Conservation (phyloP, 2,329 filamentous ascomycete genomes). For the Aureobasidium sp. region DNA sequence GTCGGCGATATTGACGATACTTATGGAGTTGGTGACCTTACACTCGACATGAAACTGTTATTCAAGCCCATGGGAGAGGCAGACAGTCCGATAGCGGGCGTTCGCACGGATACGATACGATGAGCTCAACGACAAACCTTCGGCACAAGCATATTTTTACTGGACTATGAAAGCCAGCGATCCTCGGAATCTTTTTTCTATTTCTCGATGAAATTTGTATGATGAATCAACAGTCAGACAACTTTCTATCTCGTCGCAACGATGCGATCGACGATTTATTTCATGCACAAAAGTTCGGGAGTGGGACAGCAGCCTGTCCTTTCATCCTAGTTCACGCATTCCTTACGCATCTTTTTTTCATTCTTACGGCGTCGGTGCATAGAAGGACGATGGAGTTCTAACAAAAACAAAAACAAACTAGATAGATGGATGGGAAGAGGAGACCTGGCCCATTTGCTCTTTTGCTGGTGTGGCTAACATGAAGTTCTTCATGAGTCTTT, state of each 20-base stretch:
- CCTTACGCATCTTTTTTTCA: neutral
- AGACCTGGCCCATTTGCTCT: neutral
- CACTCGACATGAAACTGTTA: slow-evolving; percentile 61
- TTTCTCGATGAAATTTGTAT: slow-evolving; percentile 8
- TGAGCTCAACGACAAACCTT: neutral
- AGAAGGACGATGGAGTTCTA: neutral
- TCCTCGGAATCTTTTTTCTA: neutral
- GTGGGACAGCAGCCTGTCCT: slow-evolving; percentile 6
- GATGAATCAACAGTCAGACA: slow-evolving; percentile 8
- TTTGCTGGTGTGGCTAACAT: neutral
- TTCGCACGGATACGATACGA: slow-evolving; percentile 20
- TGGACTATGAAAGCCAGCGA: neutral
- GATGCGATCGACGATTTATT: neutral
- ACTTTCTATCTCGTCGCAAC: neutral
- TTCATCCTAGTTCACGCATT: slow-evolving; percentile 1
- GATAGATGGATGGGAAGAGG: neutral
- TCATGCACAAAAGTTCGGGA: slow-evolving; percentile 4
- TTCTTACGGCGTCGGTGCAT: neutral
- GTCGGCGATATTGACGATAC: slow-evolving; percentile 59
- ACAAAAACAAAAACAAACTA: slow-evolving; percentile 2
- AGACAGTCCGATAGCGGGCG: slow-evolving; percentile 26
- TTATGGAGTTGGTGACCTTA: slow-evolving; percentile 55
- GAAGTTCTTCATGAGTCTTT: neutral
- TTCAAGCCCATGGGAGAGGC: slow-evolving; percentile 49
- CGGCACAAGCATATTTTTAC: neutral